Base-by-base conservation (phyloP, 1,139 yeast genomes). In the Suhomyces yuchorum region DNA sequence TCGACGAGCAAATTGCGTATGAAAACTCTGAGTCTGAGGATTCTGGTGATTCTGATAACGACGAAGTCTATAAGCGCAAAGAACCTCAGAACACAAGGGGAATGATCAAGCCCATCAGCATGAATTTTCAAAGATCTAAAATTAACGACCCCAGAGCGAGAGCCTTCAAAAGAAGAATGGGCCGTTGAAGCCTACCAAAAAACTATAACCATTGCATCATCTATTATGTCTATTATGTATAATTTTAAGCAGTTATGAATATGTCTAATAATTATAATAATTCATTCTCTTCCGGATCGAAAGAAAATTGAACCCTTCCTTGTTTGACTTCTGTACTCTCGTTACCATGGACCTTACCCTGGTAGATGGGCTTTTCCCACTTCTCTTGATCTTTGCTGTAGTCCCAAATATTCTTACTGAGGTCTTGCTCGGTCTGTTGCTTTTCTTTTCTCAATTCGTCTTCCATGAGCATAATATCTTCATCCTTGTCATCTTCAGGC, bases 321-420 rank as follows among this genome's bases (percentile, higher is more conserved):
- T 40, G 50, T 8, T 17, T 28, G 2, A 32, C 50, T 8, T 45
- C 46, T 3, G 34, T 46, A 26, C 43, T 42, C 9, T 46, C 44
- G 22, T 39, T 36, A 1, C 44, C 47, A 4, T 38, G 23, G 6
- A 40, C 43, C 9, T 48, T 43, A 8, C 55, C 51, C 12, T 58
- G 43, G 54, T 81, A 81, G 0, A 69, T 65, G 0, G 85, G 85
- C 49, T 68, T 75, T 41, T 68, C 71, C 81, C 87, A 84, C 56
- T 74, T 80, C 19, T 64, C 54, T 35, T 65, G 62, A 52, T 83
- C 86, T 39, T 67, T 67, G 50, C 80, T 81, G 55, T 69, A 78
- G 58, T 86, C 88, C 88, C 91, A 86, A 1, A 70, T 63, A 36
- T 70, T 68, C 18, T 66, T 61, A 17, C 65, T 62, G 44, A 71